A percentile compares a stretch with the other conserved stretches of the same genome.
Evolutionary conservation across 2,329 filamentous ascomycete species (phyloP).

Genomic region (Fusarium papillatum): DNA sequence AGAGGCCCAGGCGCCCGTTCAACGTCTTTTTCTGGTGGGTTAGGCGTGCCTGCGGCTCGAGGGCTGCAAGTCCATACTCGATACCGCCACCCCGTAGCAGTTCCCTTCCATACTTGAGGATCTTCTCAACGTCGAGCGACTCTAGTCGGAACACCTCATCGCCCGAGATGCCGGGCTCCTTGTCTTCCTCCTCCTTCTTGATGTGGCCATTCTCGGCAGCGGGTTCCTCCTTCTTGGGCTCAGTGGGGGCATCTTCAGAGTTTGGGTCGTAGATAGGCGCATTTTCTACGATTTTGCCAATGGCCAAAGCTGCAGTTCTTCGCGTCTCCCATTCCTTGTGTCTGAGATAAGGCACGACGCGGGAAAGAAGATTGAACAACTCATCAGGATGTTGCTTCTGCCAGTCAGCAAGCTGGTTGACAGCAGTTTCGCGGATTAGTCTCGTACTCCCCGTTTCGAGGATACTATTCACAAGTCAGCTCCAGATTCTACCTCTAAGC

Average conservation of each 20-base stretch:
- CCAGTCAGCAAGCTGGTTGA: conserved; percentile 96
- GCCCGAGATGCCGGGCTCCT: conserved; percentile 55
- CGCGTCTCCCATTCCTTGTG: conserved; percentile 98
- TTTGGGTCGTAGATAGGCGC: conserved; percentile 92
- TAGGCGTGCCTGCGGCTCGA: conserved; percentile 86
- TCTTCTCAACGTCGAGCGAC: conserved; percentile 81
- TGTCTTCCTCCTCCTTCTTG: conserved; percentile 74
- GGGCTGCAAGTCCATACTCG: conserved; percentile 84
- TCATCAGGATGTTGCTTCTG: conserved; percentile 99
- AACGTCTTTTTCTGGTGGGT: conserved; percentile 93
- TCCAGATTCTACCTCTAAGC: not conserved
- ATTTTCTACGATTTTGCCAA: conserved; percentile 94
- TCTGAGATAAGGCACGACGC: conserved; percentile 94
- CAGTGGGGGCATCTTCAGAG: conserved; percentile 70
- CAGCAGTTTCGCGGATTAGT: conserved; percentile 96
- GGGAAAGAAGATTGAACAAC: conserved; percentile 92
- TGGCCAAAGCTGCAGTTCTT: conserved; percentile 91
- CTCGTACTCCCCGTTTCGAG: conserved; percentile 98
- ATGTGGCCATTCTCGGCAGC: conserved; percentile 55
- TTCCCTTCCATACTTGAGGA: conserved; percentile 87
- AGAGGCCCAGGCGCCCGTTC: conserved; percentile 83
- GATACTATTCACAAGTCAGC: conserved; percentile 69
- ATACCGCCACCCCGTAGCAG: conserved; percentile 88
- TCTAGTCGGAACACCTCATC: conserved; percentile 80
- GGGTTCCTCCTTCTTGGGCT: conserved; percentile 55